Conservation (phyloP, 306 rosid genomes). For the Pueraria montana region DNA sequence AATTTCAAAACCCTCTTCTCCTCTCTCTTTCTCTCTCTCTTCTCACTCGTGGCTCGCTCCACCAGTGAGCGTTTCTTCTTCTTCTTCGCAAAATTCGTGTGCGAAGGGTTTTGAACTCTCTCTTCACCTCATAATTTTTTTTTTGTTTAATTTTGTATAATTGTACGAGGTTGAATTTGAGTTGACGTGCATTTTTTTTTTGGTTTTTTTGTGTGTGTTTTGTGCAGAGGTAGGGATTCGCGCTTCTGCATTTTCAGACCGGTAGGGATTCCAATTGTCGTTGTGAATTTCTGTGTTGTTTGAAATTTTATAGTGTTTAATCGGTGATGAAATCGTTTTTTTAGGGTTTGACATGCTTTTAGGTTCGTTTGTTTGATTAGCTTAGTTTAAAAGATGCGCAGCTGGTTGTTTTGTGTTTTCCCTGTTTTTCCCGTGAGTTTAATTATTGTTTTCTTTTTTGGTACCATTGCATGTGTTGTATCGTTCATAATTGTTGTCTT, state of each 20-base stretch:
- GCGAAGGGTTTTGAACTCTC: background rate
- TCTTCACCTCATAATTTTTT: background rate
- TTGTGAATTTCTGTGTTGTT: background rate
- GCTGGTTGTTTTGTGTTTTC: background rate
- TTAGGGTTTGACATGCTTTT: background rate
- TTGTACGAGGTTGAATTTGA: background rate
- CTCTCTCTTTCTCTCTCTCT: background rate
- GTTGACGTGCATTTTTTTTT: background rate
- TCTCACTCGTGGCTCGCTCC: background rate
- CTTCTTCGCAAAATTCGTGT: too few relatives aligned
- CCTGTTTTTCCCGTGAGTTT: background rate
- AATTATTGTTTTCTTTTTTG: background rate
- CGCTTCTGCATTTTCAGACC: too few relatives aligned
- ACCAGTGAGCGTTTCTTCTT: background rate
- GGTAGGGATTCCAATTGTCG: slow-evolving; percentile 20
- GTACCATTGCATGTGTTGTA: background rate
- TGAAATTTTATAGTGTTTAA: background rate
- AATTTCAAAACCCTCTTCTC: background rate
- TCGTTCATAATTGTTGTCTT: background rate
- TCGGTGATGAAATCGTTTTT: too few relatives aligned
- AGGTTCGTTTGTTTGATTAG: background rate
- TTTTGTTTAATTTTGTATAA: background rate
- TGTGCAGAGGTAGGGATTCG: slow-evolving; percentile 2
- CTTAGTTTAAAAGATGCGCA: background rate
- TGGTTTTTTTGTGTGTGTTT: background rate